Percentiles rank a stretch among this genome's conserved stretches.
phyloP scores from a whole-genome alignment of 2,329 filamentous ascomycete species.

The Phialocephala sp. region DNA sequence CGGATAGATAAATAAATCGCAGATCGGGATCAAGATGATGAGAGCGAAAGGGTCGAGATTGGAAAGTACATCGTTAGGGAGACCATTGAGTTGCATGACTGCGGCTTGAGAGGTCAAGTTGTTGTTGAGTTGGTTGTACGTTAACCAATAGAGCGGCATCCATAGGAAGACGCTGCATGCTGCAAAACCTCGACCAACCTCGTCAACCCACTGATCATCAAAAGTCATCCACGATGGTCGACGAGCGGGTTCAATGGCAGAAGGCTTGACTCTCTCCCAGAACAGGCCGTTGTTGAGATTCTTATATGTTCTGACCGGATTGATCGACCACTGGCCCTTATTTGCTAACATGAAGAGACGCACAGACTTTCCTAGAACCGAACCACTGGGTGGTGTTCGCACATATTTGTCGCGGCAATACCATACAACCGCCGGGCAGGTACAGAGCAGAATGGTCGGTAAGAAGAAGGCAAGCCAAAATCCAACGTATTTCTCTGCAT shows the following conservation, averaged over 20 bases:
- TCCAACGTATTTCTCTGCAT: slow-evolving; percentile 76
- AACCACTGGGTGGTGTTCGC: slow-evolving; percentile 70
- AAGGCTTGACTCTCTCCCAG: slow-evolving; percentile 74
- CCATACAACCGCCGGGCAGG: slow-evolving; percentile 65
- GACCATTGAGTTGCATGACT: slow-evolving; percentile 69
- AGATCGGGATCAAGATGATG: slow-evolving; percentile 75
- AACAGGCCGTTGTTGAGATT: slow-evolving; percentile 58
- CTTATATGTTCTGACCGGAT: slow-evolving; percentile 63
- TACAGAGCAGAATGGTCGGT: slow-evolving; percentile 68
- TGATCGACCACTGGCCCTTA: slow-evolving; percentile 63
- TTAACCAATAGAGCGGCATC: slow-evolving; percentile 53
- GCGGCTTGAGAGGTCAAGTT: slow-evolving; percentile 69
- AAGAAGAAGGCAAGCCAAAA: slow-evolving; percentile 76
- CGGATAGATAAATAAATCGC: slow-evolving; percentile 74
- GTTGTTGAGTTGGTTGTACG: slow-evolving; percentile 55
- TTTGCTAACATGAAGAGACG: slow-evolving; percentile 63
- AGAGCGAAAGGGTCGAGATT: slow-evolving; percentile 79
- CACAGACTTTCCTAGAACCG: slow-evolving; percentile 72
- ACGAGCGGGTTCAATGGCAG: slow-evolving; percentile 56
- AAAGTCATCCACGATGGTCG: slow-evolving; percentile 80
- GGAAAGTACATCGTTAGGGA: slow-evolving; percentile 79
- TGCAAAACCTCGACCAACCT: slow-evolving; percentile 71
- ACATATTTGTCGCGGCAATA: slow-evolving; percentile 65
- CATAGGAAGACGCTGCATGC: slow-evolving; percentile 72
- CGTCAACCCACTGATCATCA: slow-evolving; percentile 83